phyloP scores from a whole-genome alignment of 805 yeast species.

The Candida sanyiensis region DNA sequence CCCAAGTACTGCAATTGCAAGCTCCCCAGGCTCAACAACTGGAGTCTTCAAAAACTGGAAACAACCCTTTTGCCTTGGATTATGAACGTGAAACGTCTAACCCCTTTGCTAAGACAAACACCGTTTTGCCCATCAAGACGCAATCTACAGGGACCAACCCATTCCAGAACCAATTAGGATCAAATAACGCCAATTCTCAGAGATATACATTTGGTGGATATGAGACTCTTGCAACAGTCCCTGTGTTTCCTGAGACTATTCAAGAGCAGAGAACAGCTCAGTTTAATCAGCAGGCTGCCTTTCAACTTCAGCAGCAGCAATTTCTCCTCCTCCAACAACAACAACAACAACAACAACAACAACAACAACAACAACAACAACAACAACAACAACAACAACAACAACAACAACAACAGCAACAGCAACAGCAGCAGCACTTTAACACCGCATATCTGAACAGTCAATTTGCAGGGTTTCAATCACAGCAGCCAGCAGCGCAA shows the following conservation, averaged over 20 bases:
- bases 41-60: constrained; percentile 22
- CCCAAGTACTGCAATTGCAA: constrained; percentile 9
- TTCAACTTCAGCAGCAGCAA: constrained; percentile 30
- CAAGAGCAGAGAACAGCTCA: constrained; percentile 33
- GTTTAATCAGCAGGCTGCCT: constrained; percentile 34
- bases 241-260: constrained; percentile 66
- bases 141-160: constrained; percentile 40
- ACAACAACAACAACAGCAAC: constrained; percentile 20
- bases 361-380: constrained; percentile 27
- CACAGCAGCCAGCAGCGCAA: no score
- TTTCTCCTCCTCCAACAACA: no score
- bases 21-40: constrained; percentile 24
- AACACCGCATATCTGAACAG: constrained; percentile 6
- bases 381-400: constrained; percentile 24
- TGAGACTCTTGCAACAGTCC: constrained; percentile 56
- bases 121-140: constrained; percentile 3
- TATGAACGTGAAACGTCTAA: constrained; percentile 17
- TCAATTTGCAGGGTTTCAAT: constrained; percentile 8
- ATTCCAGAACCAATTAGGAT: constrained; percentile 15
- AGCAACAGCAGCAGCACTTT: constrained; percentile 17
- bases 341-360: constrained; percentile 18
- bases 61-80: constrained; percentile 27
- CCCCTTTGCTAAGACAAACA: constrained; percentile 23
- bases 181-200: constrained; percentile 18
- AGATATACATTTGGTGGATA: constrained; percentile 68